phyloP scores from a whole-genome alignment of 805 yeast species.

The Dipodascus albidus region DNA sequence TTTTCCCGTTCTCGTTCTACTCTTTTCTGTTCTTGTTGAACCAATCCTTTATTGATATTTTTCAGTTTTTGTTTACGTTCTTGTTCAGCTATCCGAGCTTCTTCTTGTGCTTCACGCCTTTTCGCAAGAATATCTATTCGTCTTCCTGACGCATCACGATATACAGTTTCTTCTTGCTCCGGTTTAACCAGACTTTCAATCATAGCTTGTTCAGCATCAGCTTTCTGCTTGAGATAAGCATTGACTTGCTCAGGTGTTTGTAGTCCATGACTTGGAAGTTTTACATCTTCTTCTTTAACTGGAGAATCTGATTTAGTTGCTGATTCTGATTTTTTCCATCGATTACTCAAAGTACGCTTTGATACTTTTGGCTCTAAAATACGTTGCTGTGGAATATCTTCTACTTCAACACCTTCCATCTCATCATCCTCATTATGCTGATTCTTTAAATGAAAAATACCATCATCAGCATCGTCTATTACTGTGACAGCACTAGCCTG shows the following conservation, averaged over 20 bases:
- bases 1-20: constrained; percentile 21
- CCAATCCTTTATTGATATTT: constrained; percentile 13
- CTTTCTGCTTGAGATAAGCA: constrained; percentile 27
- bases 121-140: constrained; percentile 32
- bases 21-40: constrained; percentile 17
- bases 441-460: neutral
- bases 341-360: neutral
- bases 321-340: neutral
- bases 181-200: constrained; percentile 10
- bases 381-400: neutral
- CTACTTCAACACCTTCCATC: neutral
- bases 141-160: constrained; percentile 54
- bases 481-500: neutral
- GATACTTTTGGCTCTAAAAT: neutral
- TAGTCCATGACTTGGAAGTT: constrained; percentile 25
- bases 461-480: neutral
- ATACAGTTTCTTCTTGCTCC: constrained; percentile 31
- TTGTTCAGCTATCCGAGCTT: constrained; percentile 9
- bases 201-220: constrained; percentile 30
- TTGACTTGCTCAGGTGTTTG: constrained; percentile 36
- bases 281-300: neutral
- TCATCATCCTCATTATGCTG: neutral
- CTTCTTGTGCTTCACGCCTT: constrained; percentile 19
- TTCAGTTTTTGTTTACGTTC: constrained; percentile 9
- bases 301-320: neutral